A percentile compares a stretch with the other conserved stretches of the same genome.
Evolutionary conservation across 2,329 filamentous ascomycete species (phyloP).

Genomic region (Dactylellina drechsleri): DNA sequence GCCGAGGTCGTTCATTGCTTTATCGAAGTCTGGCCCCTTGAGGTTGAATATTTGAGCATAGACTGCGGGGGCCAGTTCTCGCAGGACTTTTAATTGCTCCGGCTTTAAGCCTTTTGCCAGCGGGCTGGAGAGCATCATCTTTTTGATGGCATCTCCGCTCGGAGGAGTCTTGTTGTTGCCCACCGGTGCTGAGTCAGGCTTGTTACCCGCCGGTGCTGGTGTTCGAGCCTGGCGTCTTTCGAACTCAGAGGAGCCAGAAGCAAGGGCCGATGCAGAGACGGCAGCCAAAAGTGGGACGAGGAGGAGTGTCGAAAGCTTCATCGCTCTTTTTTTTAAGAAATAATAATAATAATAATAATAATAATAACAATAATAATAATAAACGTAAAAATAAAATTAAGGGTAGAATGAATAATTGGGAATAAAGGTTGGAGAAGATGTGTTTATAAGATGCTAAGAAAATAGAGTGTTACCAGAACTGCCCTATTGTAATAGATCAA

Average conservation of each 20-base stretch:
- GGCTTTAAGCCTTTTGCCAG: neutral
- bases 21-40: neutral
- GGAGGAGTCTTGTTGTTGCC: neutral
- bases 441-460: neutral
- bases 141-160: neutral
- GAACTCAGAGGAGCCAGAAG: neutral
- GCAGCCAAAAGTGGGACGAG: neutral
- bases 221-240: constrained; percentile 1
- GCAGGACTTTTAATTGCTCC: neutral
- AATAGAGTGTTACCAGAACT: constrained; percentile 5
- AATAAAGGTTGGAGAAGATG: too few relatives aligned
- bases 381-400: neutral
- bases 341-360: too few relatives aligned
- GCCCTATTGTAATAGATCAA: neutral
- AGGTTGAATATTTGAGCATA: constrained; percentile 2
- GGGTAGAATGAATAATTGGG: neutral
- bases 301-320: constrained; percentile 3
- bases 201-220: too few relatives aligned
- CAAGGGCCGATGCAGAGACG: neutral
- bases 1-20: constrained; percentile 8
- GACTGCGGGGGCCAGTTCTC: neutral
- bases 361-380: too few relatives aligned
- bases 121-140: neutral
- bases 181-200: neutral
- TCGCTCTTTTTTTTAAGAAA: too few relatives aligned